Base-by-base conservation (phyloP, 1,284 basidiomycete genomes). In the Vanrija humicola region DNA sequence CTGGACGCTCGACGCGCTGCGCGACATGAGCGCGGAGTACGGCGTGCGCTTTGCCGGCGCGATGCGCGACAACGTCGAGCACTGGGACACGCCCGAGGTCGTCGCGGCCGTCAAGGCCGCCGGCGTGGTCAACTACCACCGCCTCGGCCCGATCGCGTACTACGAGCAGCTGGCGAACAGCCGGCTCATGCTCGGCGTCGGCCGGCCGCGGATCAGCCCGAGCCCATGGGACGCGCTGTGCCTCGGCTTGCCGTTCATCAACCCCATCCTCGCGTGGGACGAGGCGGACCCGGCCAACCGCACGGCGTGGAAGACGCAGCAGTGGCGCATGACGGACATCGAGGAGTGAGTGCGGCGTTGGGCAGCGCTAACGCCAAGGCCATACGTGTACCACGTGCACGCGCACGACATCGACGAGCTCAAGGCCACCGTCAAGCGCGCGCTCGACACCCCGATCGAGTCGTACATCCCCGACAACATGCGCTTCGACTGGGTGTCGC, bases 201-300 rank as follows among this genome's bases (percentile, higher is more conserved):
- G 71, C 15, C 45, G 63, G 57, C 67, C 68, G 26, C 55, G 68
- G 49, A 67, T 69, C 48, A 59, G 58, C 38, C 64, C 70, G 3
- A 64, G 61, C 52, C 66, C 72, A 21, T 66, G 69, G 65, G 66
- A 78, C 48, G 77, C 74, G 1, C 62, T 80, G 8, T 79, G 78
- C 38, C 54, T 78, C 25, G 78, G 77, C 6, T 70, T 79, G 14
- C 77, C 77, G 10, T 79, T 79, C 62, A 74, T 79, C 61, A 79
- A 79, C 58, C 72, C 73, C 1, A 61, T 77, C 42, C 14, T 48
- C 9, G 39, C 63, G 19, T 74, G 71, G 69, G 67, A 76, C 48
- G 26, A 51, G 2, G 48, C 67, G 3, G 50, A 78, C 43, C 76
- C 73, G 0, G 52, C 65, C 9, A 59, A 78, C 56, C 65, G 70